These are phyloP conservation scores for Trichoderma hamatum DNA, from an alignment of 2,329 filamentous ascomycete genomes.

Conservation along the genomic window DNA sequence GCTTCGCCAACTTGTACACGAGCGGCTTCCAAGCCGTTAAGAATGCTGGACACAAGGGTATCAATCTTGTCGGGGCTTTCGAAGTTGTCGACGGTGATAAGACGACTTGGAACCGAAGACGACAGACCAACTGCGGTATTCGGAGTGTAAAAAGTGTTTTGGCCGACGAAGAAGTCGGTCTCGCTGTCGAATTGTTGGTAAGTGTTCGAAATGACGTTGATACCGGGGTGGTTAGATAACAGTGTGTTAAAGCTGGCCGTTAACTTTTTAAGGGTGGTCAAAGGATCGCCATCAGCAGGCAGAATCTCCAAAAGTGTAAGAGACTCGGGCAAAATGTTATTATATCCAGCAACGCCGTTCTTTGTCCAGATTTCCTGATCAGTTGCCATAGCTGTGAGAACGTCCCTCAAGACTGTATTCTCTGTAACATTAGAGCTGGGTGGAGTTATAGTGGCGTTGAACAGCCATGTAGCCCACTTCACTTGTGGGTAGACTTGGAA, in stretches of 20 bases:
- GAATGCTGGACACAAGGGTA: not conserved
- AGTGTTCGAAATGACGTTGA: slow-evolving; percentile 1
- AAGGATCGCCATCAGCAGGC: not conserved
- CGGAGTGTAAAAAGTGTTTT: not conserved
- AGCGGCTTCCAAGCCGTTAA: not conserved
- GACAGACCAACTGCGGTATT: not conserved
- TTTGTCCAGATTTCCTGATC: not conserved
- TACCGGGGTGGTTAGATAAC: not conserved
- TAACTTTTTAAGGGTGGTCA: not conserved
- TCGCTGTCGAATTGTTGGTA: not conserved
- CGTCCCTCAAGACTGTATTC: slow-evolving; percentile 50
- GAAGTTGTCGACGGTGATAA: slow-evolving; percentile 8
- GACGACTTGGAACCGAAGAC: not conserved
- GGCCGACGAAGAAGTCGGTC: not conserved
- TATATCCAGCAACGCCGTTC: slow-evolving; percentile 6
- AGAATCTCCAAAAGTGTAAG: slow-evolving; percentile 6
- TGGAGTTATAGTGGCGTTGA: slow-evolving; percentile 50
- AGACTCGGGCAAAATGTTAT: not conserved
- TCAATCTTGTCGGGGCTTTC: not conserved
- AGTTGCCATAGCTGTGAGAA: slow-evolving; percentile 40
- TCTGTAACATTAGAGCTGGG: slow-evolving; percentile 41
- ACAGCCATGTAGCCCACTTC: slow-evolving; percentile 56
- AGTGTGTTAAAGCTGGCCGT: not conserved
- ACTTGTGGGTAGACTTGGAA: slow-evolving; percentile 46
- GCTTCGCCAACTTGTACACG: not conserved